Evolutionary conservation across 2,329 filamentous ascomycete species (phyloP).

Genomic region (Pyrenophora graminea): DNA sequence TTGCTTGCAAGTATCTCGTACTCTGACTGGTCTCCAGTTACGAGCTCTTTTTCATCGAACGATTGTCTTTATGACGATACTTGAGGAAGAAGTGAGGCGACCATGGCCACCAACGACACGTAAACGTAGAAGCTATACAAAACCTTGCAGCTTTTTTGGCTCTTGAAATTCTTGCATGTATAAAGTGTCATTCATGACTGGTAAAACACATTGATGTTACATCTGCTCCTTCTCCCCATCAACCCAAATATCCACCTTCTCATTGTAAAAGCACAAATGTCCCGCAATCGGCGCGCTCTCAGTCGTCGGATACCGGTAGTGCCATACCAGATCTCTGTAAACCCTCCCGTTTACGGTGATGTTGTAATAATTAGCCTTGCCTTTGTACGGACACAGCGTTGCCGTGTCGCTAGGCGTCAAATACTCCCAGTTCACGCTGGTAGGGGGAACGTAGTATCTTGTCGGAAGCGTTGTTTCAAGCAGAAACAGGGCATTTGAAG

Average conservation of each 20-base stretch:
- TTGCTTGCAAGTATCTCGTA: too few relatives aligned
- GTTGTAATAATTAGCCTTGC: conserved; percentile 65
- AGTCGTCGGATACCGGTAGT: conserved; percentile 60
- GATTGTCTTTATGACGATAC: too few relatives aligned
- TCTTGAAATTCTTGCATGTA: too few relatives aligned
- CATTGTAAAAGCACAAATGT: conserved; percentile 68
- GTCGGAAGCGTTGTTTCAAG: conserved; percentile 64
- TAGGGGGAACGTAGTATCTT: conserved; percentile 63
- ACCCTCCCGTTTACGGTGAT: conserved; percentile 54
- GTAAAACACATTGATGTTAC: neutral
- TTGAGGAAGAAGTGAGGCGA: too few relatives aligned
- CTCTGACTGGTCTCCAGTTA: too few relatives aligned
- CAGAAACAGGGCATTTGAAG: conserved; percentile 56
- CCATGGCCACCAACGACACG: too few relatives aligned
- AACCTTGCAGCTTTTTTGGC: too few relatives aligned
- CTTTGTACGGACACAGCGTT: conserved; percentile 71
- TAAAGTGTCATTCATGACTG: too few relatives aligned
- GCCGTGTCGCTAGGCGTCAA: conserved; percentile 57
- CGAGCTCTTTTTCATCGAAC: too few relatives aligned
- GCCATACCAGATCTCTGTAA: conserved; percentile 64
- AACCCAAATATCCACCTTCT: conserved; percentile 66
- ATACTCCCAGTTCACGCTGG: conserved; percentile 53
- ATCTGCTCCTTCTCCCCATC: conserved; percentile 54
- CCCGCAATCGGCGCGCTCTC: conserved; percentile 63
- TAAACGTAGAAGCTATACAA: too few relatives aligned